phyloP scores from a whole-genome alignment of 1,284 basidiomycete species.

The Cryptococcus deneoformans region DNA sequence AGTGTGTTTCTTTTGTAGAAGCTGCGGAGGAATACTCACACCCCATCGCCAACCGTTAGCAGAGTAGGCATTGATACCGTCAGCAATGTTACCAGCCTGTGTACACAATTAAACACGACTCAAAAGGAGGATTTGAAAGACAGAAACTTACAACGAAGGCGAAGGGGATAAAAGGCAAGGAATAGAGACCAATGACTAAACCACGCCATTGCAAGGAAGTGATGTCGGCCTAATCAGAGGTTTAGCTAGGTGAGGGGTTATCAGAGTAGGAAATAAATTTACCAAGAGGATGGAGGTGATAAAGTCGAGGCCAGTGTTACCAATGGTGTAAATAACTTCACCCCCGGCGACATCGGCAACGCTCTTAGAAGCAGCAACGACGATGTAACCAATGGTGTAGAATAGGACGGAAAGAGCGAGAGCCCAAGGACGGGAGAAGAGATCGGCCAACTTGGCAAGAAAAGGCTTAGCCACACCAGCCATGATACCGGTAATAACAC shows the following conservation, averaged over 20 bases:
- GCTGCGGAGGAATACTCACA: constrained; percentile 6
- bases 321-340: constrained; percentile 35
- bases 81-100: constrained; percentile 52
- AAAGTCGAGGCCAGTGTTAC: not conserved
- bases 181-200: constrained; percentile 65
- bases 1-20: not conserved
- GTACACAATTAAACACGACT: too few species aligned
- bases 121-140: too few species aligned
- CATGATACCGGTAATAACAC: constrained; percentile 40
- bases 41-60: constrained; percentile 67
- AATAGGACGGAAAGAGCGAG: constrained; percentile 27
- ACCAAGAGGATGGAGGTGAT: not conserved
- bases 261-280: not conserved
- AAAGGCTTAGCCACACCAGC: constrained; percentile 42
- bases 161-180: constrained; percentile 59
- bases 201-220: constrained; percentile 75
- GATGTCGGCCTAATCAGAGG: constrained; percentile 58
- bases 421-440: constrained; percentile 30
- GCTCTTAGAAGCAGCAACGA: constrained; percentile 32
- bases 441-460: constrained; percentile 40
- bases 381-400: constrained; percentile 40
- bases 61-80: constrained; percentile 57
- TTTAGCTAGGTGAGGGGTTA: constrained; percentile 22
- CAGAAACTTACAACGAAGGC: too few species aligned
- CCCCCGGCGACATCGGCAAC: constrained; percentile 41